Evolutionary conservation across 208 protist genomes (phyloP), one percentile per base, ranked within the genome.

Genomic region (Lotmaria passim): DNA sequence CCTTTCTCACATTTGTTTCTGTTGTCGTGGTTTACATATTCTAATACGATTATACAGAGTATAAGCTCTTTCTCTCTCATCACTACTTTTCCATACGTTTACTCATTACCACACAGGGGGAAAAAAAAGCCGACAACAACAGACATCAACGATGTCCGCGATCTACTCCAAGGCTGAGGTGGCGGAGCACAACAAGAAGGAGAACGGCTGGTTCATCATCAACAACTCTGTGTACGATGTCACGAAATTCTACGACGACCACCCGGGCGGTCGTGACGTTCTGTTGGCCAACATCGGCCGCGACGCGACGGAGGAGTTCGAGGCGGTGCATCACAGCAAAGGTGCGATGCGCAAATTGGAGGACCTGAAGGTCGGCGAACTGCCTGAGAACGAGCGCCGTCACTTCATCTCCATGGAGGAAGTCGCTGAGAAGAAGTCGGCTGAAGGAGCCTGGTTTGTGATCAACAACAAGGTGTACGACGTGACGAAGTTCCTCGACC

Each of bases 401-500:
- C 71, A 78, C 38, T 83, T 69, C 68, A 79, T 83, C 33, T 48
- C 75, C 30, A 69, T 78, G 72, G 34, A 55, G 1, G 57, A 85
- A 17, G 70, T 89, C 17, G 57, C 58, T 30, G 36, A 48, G 33
- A 74, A 90, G 48, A 81, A 83, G 53, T 83, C 70, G 5, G 65
- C 53, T 5, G 46, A 77, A 24, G 52, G 63, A n/a, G 80, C 76
- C 24, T 95, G 86, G 86, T 71, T 93, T n/a, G 70, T 86, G 36
- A 89, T 97, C 64, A 74, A 93, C 68, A 93, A 91, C 75, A 95
- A 93, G 38, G 90, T 95, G 46, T 94, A 94, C 70, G 82, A 94
- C 57, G 66, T 95, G 4, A 93, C 84, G 21, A 34, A 56, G 31
- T 97, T 95, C 74, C 62, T 87, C 34, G 79, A 92, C 36, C 50